Evolutionary conservation across 257 asterid genomes (phyloP).

Genomic region (Plectranthus barbatus): DNA sequence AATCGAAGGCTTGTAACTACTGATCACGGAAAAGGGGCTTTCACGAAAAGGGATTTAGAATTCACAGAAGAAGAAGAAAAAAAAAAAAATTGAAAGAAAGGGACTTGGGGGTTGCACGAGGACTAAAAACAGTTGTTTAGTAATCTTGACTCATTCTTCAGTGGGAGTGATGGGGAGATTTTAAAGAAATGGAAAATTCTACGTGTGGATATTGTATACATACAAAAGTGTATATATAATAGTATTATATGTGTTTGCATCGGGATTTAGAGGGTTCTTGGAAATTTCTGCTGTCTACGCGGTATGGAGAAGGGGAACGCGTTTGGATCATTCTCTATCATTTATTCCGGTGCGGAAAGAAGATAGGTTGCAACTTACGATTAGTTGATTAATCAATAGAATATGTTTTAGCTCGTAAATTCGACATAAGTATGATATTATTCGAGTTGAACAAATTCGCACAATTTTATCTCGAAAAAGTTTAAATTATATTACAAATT

Average conservation of each 20-base stretch:
- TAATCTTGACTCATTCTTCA: background rate
- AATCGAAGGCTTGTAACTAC: background rate
- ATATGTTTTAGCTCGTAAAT: too few species aligned
- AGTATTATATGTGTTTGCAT: background rate
- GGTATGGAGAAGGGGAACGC: slow-evolving; percentile 11
- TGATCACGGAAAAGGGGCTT: background rate
- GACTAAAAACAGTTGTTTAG: background rate
- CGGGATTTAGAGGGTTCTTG: slow-evolving; percentile 7
- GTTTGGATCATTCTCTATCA: background rate
- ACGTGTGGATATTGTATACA: background rate
- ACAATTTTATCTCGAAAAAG: too few species aligned
- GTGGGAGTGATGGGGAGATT: background rate
- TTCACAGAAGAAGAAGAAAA: background rate
- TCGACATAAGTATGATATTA: too few species aligned
- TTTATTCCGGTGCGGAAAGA: background rate
- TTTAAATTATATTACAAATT: too few species aligned
- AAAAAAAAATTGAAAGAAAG: background rate
- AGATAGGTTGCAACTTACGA: too few species aligned
- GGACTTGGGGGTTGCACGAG: background rate
- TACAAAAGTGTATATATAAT: background rate
- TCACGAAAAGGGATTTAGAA: background rate
- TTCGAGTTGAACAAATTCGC: too few species aligned
- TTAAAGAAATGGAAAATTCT: background rate
- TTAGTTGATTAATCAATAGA: too few species aligned
- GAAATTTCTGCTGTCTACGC: slow-evolving; percentile 15